Conservation (phyloP, 495 filamentous ascomycete species). For the Aspergillus campestris region DNA sequence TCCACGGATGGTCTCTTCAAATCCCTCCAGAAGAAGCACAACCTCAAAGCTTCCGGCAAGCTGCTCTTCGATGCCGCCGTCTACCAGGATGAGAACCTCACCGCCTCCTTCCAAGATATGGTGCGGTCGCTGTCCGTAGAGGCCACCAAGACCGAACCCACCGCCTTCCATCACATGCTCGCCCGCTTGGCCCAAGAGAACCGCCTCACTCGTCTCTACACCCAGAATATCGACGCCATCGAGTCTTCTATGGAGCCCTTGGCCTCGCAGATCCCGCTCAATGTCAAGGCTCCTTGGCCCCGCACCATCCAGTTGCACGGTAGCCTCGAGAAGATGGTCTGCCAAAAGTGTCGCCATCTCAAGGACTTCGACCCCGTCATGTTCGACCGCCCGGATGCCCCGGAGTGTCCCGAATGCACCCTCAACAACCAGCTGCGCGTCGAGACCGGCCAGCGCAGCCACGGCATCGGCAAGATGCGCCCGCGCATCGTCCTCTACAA, state of each 20-base stretch:
- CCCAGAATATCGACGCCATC: constrained; percentile 92
- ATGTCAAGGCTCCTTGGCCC: constrained; percentile 81
- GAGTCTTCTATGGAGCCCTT: constrained; percentile 80
- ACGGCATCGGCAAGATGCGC: constrained; percentile 83
- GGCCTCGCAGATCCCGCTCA: constrained; percentile 64
- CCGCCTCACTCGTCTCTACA: constrained; percentile 86
- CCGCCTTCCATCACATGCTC: constrained; percentile 86
- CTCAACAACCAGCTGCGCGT: constrained; percentile 68
- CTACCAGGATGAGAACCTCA: constrained; percentile 82
- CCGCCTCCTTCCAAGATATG: constrained; percentile 89
- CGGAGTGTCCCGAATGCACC: constrained; percentile 69
- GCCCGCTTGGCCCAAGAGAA: constrained; percentile 84
- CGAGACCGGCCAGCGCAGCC: constrained; percentile 80
- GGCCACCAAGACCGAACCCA: constrained; percentile 68
- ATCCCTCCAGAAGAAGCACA: constrained; percentile 72
- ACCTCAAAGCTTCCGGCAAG: constrained; percentile 87
- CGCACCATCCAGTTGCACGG: constrained; percentile 90
- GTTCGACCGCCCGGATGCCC: constrained; percentile 77
- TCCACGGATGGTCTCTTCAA: constrained; percentile 83
- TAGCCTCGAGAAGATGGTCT: constrained; percentile 91
- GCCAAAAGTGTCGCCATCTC: constrained; percentile 78
- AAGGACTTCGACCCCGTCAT: constrained; percentile 65
- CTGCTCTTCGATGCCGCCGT: constrained; percentile 96
- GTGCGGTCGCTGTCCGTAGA: constrained; percentile 75
- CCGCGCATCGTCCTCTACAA: constrained; percentile 96